Evolutionary conservation across 768 basidiomycete genomes (phyloP), one percentile per base, ranked within the genome.

Genomic region (Russula sp.): DNA sequence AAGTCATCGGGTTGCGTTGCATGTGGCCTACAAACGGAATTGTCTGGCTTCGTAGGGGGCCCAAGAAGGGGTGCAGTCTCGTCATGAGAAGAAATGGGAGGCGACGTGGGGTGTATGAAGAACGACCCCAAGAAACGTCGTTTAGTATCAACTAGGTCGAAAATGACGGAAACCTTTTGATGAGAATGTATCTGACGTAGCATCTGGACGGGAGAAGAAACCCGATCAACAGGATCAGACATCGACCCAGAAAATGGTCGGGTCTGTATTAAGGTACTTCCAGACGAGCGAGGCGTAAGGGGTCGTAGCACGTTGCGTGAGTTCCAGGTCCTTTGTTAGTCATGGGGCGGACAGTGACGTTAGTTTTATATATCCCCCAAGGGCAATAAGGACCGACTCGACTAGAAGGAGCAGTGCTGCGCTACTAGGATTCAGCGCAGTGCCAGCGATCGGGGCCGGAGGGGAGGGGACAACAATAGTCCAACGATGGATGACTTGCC

Each of bases 51-150:
- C 2, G 30, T 11, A 52, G 55, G 55, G 9, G 40, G 32, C 4
- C 16, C 30, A 11, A 65, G 64, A 24, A 65, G 42, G 16, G 64
- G 60, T 10, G 49, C 32, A 13, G 55, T 51, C 64, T 65, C 64
- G 11, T 57, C 42, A 20, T 61, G 49, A 57, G 59, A 61, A 34
- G 64, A 28, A 57, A 38, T 18, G 36, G 46, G 44, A 28, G 49
- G 40, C 8, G 40, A 18, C 3, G 59, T 13, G 5, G 13, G 36
- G 16, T 26, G 30, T 57, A 42, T 30, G 54, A 56, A 36, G 16
- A 54, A 26, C 28, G 44, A 44, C 34, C 40, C 18, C 22, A 46
- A 34, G 22, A 1, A 20, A 52, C 14, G 50, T 22, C 18, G 56
- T 18, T 32, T 50, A 36, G 36, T 4, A 58, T 34, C 53, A 28